Evolutionary conservation across 2,329 filamentous ascomycete species (phyloP).

Genomic region (Fusarium sp.): DNA sequence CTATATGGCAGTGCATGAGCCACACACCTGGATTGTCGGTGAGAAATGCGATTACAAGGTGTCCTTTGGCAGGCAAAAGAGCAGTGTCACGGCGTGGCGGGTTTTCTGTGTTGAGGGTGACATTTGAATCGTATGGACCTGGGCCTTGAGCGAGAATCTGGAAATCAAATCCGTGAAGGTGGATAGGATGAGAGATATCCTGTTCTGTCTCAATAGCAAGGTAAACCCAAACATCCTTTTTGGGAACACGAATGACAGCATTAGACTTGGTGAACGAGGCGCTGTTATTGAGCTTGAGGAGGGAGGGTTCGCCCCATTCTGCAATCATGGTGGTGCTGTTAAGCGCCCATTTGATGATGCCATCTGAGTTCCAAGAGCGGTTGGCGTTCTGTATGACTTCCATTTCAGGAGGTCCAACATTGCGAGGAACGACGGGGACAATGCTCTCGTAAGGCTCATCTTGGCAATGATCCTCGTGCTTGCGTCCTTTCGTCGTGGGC

Average conservation of each 20-base stretch:
- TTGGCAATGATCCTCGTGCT: constrained; percentile 42
- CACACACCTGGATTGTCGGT: constrained; percentile 60
- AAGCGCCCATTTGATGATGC: constrained; percentile 59
- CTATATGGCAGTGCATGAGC: constrained; percentile 62
- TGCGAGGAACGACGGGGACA: constrained; percentile 48
- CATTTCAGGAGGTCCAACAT: constrained; percentile 44
- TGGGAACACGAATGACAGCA: constrained; percentile 43
- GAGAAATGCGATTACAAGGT: constrained; percentile 60
- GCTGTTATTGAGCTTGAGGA: constrained; percentile 36
- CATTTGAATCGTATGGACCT: constrained; percentile 35
- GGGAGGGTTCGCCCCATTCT: constrained; percentile 46
- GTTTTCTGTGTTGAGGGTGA: constrained; percentile 47
- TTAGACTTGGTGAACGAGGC: constrained; percentile 36
- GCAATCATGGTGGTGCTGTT: constrained; percentile 47
- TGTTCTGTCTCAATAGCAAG: constrained; percentile 42
- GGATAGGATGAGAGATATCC: constrained; percentile 47
- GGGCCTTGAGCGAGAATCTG: constrained; percentile 41
- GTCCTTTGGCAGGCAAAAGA: constrained; percentile 55
- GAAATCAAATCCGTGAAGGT: constrained; percentile 51
- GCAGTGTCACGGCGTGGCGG: constrained; percentile 63
- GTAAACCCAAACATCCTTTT: constrained; percentile 45
- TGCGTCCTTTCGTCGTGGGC: constrained; percentile 21
- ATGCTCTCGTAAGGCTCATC: constrained; percentile 49
- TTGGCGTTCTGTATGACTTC: constrained; percentile 43
- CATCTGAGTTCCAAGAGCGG: constrained; percentile 39